Evolutionary conservation across 2,329 filamentous ascomycete species (phyloP), one percentile per base, ranked within the genome.

Genomic region (Aureobasidium sp.): DNA sequence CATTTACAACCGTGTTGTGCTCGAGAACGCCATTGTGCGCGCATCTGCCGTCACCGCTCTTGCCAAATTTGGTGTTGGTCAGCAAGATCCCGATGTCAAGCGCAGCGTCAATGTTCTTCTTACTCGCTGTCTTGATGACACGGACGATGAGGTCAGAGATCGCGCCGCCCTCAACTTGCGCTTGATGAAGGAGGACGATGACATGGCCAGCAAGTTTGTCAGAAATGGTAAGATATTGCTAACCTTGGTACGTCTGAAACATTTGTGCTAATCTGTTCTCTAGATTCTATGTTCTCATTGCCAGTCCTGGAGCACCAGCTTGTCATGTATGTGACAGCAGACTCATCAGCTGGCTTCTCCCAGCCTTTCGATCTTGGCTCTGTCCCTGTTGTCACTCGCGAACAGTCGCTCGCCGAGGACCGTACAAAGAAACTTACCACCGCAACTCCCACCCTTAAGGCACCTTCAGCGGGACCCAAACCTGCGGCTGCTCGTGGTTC

Each of bases 1-100:
- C 77, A 99, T 99, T 72, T 99, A 99, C 81, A 99, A 99, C 79
- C 86, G 94, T 64, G 93, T 99, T 26, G 94, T 99, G 17, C 79
- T 99, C 58, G 94, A 99, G 77, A 99, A 99, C 73, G 91, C 94
- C 44, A 91, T 97, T 66, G 92, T 99, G 23, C 85, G 94, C 68
- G 94, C 94, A 53, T 92, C 94, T 10, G 94, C 94, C 58, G 95
- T 97, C 27, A 97, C 94, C 27, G 94, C 94, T 2, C 78, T 99
- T 65, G 91, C 93, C 70, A 99, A 97, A 76, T 99, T 99, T 72
- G 94, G 94, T 69, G 93, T 97, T 63, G 92, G 90, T 37, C 94
- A 97, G 76, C 92, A 95, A 77, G 94, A 97, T 71, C 87, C 90
- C 0, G 94, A 99, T 74, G 91, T 99, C 70, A 97, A 97, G 85